Conservation (phyloP, 2,329 filamentous ascomycete species). For the Cryphonectria radicalis region DNA sequence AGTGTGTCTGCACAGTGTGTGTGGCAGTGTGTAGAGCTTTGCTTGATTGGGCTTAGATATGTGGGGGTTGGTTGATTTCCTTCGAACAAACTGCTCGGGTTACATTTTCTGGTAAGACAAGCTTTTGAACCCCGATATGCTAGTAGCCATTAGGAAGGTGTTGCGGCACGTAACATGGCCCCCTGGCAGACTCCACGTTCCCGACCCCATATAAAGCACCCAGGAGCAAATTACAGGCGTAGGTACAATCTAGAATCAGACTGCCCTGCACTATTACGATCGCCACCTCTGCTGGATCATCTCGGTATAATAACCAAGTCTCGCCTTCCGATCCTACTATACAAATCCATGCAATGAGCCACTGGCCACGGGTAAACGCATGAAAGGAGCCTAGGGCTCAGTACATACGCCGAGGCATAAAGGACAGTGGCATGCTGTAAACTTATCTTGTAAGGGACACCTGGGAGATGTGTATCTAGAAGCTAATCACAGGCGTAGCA, state of each 20-base stretch:
- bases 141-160: background rate
- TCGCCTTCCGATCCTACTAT: background rate
- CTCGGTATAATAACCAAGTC: background rate
- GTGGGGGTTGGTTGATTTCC: background rate
- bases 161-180: background rate
- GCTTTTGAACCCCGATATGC: slow-evolving; percentile 4
- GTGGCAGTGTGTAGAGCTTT: no score
- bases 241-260: background rate
- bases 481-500: no score
- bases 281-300: background rate
- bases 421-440: background rate
- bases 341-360: background rate
- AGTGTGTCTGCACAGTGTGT: no score
- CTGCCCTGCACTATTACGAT: background rate
- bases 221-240: background rate
- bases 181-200: background rate
- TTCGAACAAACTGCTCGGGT: no score
- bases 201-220: background rate
- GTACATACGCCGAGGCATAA: background rate
- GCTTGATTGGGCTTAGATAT: no score
- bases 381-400: background rate
- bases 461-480: background rate
- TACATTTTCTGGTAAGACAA: background rate
- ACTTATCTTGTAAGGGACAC: background rate
- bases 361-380: background rate